Base-by-base conservation (phyloP, 2,329 filamentous ascomycete species). In the Curvularia eragrostidis region DNA sequence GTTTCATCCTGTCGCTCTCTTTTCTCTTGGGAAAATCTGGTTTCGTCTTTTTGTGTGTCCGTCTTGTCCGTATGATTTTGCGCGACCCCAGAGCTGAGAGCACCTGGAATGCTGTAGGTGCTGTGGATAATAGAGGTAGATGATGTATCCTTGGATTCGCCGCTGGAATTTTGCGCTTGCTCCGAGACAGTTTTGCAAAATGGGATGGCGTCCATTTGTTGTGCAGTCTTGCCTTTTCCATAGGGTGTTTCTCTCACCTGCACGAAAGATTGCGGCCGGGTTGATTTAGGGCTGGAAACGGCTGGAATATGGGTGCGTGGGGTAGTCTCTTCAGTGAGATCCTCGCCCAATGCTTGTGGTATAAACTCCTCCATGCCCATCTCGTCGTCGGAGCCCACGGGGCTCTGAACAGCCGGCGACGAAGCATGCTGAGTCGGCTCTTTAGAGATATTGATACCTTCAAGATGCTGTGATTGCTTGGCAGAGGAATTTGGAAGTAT, bases 221-320 rank as follows among this genome's bases (percentile, higher is more conserved):
- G 30, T 19, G 46, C 44, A 32, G 38, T 38, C 34, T 65, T 71
- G 28, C 55, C 39, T 54, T 70, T 71, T 2, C 54, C 23, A 42
- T 68, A 61, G 2, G 71, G 72, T 1, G 74, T 76, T 44, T 75
- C 71, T 34, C 69, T 66, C 0, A 75, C 72, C 19, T 70, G 71
- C 1, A 75, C 61, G 19, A 65, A 46, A 6, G 65, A 52, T 3
- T 50, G 54, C 21, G 52, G 41, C 0, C 43, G 54, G 19, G 51
- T 41, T 0, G 26, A 54, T 5, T 53, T 21, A 19, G 52, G 42
- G 8, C 3, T 41, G 32, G 32, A 32, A 18, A n/a, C 19, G 18
- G 32, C 21, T n/a, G 15, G 42, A 1, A 18, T 42, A 1, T 24
- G 12, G 2, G 38, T 24, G 21, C 9, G 23, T 30, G 39, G 30